Evolutionary conservation across 1,284 basidiomycete genomes (phyloP).

Genomic region (Tylopilus sp.): DNA sequence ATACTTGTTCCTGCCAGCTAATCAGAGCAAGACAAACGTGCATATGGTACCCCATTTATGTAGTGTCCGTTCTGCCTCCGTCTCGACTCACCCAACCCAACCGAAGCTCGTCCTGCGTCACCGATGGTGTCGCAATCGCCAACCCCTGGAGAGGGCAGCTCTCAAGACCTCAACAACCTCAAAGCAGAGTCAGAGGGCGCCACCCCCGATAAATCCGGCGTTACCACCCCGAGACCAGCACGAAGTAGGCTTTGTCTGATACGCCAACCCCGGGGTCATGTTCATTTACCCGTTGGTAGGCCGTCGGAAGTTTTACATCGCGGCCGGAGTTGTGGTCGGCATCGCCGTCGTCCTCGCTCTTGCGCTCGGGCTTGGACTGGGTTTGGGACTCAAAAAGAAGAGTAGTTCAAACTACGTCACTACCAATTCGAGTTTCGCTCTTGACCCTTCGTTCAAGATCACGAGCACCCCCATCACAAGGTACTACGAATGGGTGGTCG

Average conservation of each 20-base stretch:
- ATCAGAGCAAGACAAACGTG: constrained; percentile 18
- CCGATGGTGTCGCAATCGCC: constrained; percentile 15
- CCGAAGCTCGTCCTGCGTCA: neutral
- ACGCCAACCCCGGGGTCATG: no score
- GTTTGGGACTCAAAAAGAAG: constrained; percentile 29
- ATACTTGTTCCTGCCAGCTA: neutral
- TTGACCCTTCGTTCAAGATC: constrained; percentile 28
- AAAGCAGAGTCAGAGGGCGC: constrained; percentile 10
- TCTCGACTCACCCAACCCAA: neutral
- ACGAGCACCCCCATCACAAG: constrained; percentile 29
- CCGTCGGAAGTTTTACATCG: constrained; percentile 18
- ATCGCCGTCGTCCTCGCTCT: constrained; percentile 22
- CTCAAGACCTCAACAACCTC: constrained; percentile 3
- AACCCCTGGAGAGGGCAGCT: constrained; percentile 10
- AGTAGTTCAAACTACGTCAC: constrained; percentile 13
- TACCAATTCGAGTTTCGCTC: constrained; percentile 32
- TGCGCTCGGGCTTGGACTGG: constrained; percentile 29
- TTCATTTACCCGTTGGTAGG: constrained; percentile 11
- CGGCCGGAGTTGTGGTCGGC: constrained; percentile 11
- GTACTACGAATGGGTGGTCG: constrained; percentile 32
- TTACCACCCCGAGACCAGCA: neutral
- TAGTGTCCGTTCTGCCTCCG: neutral
- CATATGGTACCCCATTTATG: constrained; percentile 5
- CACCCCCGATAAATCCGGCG: neutral
- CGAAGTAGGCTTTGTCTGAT: constrained; percentile 15